phyloP scores from a whole-genome alignment of 164 flowering plant genomes.

The Brasenia schreberi region DNA sequence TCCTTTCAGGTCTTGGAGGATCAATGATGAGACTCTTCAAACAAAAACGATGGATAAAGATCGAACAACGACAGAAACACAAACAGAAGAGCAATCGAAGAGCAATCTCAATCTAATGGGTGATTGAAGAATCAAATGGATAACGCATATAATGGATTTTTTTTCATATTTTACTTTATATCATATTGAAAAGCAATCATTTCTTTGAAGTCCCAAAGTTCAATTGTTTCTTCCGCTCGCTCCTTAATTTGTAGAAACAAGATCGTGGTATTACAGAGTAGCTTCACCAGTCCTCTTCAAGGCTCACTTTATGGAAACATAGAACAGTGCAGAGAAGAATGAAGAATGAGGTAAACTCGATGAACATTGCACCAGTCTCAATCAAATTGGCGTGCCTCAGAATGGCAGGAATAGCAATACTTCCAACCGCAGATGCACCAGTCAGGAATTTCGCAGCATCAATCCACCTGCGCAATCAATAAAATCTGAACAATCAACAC shows the following conservation, averaged over 20 bases:
- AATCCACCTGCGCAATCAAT: slow-evolving; percentile 17
- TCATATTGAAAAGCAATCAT: too few relatives aligned
- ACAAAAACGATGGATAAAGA: too few relatives aligned
- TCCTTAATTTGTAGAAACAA: neutral
- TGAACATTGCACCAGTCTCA: slow-evolving; percentile 81
- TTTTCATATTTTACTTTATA: too few relatives aligned
- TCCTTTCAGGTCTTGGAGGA: neutral
- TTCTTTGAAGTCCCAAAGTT: too few relatives aligned
- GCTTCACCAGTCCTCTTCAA: slow-evolving; percentile 87
- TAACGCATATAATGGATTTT: too few relatives aligned
- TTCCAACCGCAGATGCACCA: slow-evolving; percentile 91
- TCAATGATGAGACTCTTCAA: neutral
- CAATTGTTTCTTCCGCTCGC: too few relatives aligned
- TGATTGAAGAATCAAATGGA: too few relatives aligned
- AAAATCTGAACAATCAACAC: neutral
- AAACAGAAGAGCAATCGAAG: too few relatives aligned
- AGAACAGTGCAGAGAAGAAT: slow-evolving; percentile 84
- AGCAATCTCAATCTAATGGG: too few relatives aligned
- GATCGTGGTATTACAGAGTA: neutral
- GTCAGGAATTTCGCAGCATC: slow-evolving; percentile 91
- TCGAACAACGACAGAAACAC: too few relatives aligned
- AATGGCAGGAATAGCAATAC: slow-evolving; percentile 90
- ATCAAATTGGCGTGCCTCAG: slow-evolving; percentile 82
- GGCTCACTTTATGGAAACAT: slow-evolving; percentile 85
- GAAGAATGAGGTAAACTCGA: slow-evolving; percentile 78